A percentile compares a stretch with the other conserved stretches of the same genome.
Evolutionary conservation across 2,329 filamentous ascomycete genomes (phyloP).

Genomic region (Diaporthe citriasiana): DNA sequence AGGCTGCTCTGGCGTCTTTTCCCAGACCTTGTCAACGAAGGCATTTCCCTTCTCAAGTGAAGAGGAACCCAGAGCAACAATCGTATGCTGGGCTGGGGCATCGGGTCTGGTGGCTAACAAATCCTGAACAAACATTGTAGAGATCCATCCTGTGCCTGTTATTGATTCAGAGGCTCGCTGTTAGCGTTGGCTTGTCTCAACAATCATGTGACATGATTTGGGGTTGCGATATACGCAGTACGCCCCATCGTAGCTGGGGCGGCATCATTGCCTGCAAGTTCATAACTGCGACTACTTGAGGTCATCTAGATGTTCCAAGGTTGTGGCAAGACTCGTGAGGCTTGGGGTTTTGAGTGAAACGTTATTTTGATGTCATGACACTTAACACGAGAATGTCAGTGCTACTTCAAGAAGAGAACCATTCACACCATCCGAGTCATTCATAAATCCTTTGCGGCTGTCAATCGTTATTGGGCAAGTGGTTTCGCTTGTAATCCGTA

Average conservation of each 20-base stretch:
- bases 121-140: constrained; percentile 33
- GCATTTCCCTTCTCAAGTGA: constrained; percentile 31
- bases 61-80: constrained; percentile 34
- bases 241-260: constrained; percentile 9
- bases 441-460: not conserved
- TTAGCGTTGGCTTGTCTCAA: not conserved
- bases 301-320: no score
- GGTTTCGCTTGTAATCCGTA: no score
- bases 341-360: not conserved
- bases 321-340: not conserved
- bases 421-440: not conserved
- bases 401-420: not conserved
- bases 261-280: not conserved
- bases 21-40: constrained; percentile 29
- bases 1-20: constrained; percentile 2
- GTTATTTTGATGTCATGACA: not conserved
- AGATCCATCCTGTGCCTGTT: constrained; percentile 37
- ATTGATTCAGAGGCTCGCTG: not conserved
- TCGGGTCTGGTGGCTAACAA: constrained; percentile 15
- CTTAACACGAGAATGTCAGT: not conserved
- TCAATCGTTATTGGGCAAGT: no score
- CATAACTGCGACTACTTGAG: not conserved
- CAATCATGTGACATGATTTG: not conserved
- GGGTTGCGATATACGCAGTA: constrained; percentile 1
- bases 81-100: constrained; percentile 29